These are phyloP conservation scores for Entomortierella parvispora DNA, from an alignment of 192 early-diverging fungal genomes.

Conservation along the genomic window DNA sequence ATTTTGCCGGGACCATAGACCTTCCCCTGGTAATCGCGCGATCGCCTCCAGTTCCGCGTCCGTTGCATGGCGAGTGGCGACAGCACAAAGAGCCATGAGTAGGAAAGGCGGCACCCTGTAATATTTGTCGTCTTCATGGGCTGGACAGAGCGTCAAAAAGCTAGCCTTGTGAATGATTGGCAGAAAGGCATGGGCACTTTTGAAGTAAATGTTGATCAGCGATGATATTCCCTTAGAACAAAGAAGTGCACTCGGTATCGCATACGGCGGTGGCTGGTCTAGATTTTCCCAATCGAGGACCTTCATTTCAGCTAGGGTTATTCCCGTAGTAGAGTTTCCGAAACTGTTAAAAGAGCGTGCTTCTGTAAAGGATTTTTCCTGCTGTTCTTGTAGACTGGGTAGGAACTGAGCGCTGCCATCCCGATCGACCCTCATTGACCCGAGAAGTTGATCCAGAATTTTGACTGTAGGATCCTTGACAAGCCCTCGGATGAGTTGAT, in stretches of 20 bases:
- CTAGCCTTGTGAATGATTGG: conserved; percentile 60
- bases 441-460: conserved; percentile 4
- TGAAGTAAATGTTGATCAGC: conserved; percentile 59
- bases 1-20: not conserved
- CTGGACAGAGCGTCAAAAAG: conserved; percentile 48
- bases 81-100: conserved; percentile 61
- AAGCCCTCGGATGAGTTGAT: not conserved
- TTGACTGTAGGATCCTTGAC: not conserved
- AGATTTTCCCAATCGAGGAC: conserved; percentile 23
- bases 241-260: conserved; percentile 13
- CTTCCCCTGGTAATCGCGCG: no score
- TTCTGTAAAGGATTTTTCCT: conserved; percentile 19
- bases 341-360: conserved; percentile 9
- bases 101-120: conserved; percentile 56
- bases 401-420: conserved; percentile 26
- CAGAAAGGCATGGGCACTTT: conserved; percentile 62
- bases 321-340: not conserved
- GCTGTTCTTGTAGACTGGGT: not conserved
- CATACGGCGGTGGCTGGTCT: conserved; percentile 27
- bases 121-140: not conserved
- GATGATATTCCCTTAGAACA: conserved; percentile 9
- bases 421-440: conserved; percentile 14
- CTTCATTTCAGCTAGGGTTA: not conserved
- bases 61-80: conserved; percentile 38
- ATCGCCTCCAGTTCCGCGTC: conserved; percentile 13